Base-by-base conservation (phyloP, 208 protist genomes). In the Wallacemonas sp. region DNA sequence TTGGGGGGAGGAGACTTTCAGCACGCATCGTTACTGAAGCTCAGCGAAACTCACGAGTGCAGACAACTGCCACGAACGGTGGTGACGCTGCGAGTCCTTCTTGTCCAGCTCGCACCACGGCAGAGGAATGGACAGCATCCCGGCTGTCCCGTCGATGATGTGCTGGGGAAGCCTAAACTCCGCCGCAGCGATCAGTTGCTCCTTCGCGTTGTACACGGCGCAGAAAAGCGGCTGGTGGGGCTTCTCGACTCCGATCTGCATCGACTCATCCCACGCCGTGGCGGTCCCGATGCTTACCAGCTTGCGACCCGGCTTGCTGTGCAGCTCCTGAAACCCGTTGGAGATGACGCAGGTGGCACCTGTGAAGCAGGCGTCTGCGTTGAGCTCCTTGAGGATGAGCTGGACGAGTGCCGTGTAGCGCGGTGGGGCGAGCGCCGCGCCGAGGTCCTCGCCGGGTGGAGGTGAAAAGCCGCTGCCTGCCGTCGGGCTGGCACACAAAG, bases 291-390 rank as follows among this genome's bases (percentile, higher is more conserved):
- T 76, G 61, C 74, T 52, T 57, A 79, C 43, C 55, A 83, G 65
- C 56, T 68, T 67, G 2, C 73, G 67, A 27, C 78, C 70, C 1
- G 57, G 60, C 16, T 65, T 66, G 8, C 74, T 93, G 61, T 77
- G 81, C 27, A 93, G 72, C 41, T 83, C 72, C 64, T 93, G 87
- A 68, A 86, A 90, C 26, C 87, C 83, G 62, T 90, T 92, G 11
- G 83, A 83, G 34, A 92, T 41, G n/a, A 86, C 77, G 43, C 72
- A 78, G 21, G 87, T 74, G 5, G 75, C 72, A 1, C 81, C 79
- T 5, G 46, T 21, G 23, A 77, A 62, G 12, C 41, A 73, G 41
- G 68, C 71, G 26, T 70, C 64, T 1, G 81, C 70, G 9, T 72
- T 72, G 3, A 78, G 74, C 65, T 92, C 82, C 67, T 85, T 82